Conservation (phyloP, 148 eudicot species). For the Rhododendron vialii region DNA sequence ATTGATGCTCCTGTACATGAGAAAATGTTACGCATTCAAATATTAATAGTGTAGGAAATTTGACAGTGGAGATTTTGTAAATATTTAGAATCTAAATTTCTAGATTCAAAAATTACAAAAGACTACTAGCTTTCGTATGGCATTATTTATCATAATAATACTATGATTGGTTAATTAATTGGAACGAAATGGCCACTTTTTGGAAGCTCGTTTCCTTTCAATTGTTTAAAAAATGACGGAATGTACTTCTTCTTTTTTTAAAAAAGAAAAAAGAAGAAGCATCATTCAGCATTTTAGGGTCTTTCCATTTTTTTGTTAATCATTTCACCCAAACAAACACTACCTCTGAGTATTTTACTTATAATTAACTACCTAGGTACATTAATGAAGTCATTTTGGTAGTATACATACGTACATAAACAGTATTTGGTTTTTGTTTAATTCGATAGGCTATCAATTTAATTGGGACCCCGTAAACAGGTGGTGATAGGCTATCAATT, state of each 20-base stretch:
- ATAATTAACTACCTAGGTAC: not conserved
- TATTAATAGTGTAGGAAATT: not conserved
- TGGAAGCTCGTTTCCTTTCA: not conserved
- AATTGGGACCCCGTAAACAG: not conserved
- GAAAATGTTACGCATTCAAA: not conserved
- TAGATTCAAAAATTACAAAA: not conserved
- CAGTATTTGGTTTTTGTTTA: not conserved
- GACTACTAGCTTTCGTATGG: not conserved
- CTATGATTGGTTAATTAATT: too few species aligned
- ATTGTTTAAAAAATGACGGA: not conserved
- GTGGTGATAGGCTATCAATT: not conserved
- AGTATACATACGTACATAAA: not conserved
- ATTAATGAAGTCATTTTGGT: not conserved
- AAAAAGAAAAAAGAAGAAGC: not conserved
- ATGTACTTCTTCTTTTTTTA: not conserved
- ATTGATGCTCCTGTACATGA: constrained; percentile 44
- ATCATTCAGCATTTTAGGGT: not conserved
- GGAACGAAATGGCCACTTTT: not conserved
- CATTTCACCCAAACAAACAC: not conserved
- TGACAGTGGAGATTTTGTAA: not conserved
- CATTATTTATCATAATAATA: not conserved
- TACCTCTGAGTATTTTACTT: not conserved
- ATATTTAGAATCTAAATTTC: too few species aligned
- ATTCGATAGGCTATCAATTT: not conserved
- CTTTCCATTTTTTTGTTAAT: not conserved